Evolutionary conservation across 2,329 filamentous ascomycete species (phyloP).

Genomic region (Lomentospora prolificans): DNA sequence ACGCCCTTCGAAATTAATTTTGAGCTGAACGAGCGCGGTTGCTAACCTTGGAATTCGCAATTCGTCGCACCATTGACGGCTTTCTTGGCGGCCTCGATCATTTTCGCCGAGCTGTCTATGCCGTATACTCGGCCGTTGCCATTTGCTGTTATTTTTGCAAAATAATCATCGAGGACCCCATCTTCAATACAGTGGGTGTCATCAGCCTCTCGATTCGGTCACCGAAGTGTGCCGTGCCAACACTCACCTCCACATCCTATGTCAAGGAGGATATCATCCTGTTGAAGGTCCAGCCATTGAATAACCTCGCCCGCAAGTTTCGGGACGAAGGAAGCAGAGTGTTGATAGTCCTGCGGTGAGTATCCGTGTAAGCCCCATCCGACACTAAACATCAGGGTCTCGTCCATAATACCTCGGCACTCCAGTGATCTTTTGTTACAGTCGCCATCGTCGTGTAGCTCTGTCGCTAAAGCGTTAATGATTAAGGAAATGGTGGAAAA

Average conservation of each 20-base stretch:
- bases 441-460: no score
- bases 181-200: slow-evolving; percentile 25
- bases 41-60: slow-evolving; percentile 33
- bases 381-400: background rate
- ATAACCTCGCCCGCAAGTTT: slow-evolving; percentile 49
- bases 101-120: slow-evolving; percentile 46
- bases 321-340: slow-evolving; percentile 54
- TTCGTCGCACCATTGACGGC: slow-evolving; percentile 26
- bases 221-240: background rate
- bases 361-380: slow-evolving; percentile 14
- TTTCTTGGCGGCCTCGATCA: slow-evolving; percentile 44
- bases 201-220: background rate
- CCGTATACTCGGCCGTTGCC: slow-evolving; percentile 43
- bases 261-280: slow-evolving; percentile 50
- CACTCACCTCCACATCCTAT: slow-evolving; percentile 51
- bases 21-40: background rate
- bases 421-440: background rate
- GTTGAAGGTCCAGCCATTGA: slow-evolving; percentile 46
- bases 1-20: slow-evolving; percentile 3
- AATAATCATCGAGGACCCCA: slow-evolving; percentile 46
- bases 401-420: background rate
- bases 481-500: background rate
- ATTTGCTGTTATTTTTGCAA: slow-evolving; percentile 33
- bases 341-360: slow-evolving; percentile 41
- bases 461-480: no score